These are phyloP conservation scores for Ceratocystis diversiconidia DNA, from an alignment of 2,329 filamentous ascomycete species.

Conservation along the genomic window DNA sequence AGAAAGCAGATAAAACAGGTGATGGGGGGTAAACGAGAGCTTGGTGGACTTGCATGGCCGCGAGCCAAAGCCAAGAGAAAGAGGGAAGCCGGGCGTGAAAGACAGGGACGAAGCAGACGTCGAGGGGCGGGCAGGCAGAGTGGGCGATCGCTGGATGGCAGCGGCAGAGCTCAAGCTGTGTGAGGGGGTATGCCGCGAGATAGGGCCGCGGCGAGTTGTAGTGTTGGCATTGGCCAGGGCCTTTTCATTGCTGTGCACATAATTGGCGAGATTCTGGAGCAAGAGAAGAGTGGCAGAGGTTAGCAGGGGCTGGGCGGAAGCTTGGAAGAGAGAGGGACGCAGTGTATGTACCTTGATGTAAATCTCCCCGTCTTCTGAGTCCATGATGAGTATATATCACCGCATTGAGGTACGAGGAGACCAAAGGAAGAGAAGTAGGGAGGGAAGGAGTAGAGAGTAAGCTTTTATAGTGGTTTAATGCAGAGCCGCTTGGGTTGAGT, in stretches of 20 bases:
- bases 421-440: not conserved
- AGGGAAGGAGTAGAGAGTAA: not conserved
- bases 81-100: conserved; percentile 72
- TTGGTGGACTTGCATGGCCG: conserved; percentile 78
- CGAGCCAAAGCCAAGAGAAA: conserved; percentile 75
- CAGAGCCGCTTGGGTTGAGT: not conserved
- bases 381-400: conserved; percentile 43
- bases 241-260: conserved; percentile 94
- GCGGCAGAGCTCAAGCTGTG: conserved; percentile 48
- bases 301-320: not conserved
- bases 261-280: conserved; percentile 78
- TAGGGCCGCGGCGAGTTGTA: conserved; percentile 53
- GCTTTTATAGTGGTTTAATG: not conserved
- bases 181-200: conserved; percentile 53
- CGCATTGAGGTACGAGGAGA: conserved; percentile 15
- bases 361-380: conserved; percentile 77
- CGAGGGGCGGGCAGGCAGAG: conserved; percentile 46
- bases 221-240: conserved; percentile 91
- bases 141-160: conserved; percentile 37
- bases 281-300: conserved; percentile 16
- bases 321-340: not conserved
- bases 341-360: conserved; percentile 60
- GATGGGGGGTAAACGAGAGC: conserved; percentile 83
- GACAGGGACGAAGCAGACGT: conserved; percentile 56
- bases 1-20: conserved; percentile 90